Percentiles rank a stretch among this genome's conserved stretches.
These are phyloP conservation scores for Emmonsiellopsis sp. DNA, from an alignment of 2,329 filamentous ascomycete genomes.

Conservation along the genomic window DNA sequence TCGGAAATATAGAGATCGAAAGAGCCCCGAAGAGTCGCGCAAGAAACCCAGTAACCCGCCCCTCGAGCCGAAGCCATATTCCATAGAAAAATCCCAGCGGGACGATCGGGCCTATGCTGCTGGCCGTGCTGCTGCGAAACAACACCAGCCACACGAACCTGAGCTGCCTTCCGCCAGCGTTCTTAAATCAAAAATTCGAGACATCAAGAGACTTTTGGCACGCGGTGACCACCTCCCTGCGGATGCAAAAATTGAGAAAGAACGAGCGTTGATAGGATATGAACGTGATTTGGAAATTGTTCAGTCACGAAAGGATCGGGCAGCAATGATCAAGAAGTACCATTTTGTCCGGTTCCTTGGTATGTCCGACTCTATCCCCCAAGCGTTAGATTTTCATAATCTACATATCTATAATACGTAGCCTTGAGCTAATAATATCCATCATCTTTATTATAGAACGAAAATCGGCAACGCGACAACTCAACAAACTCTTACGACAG, in stretches of 20 bases:
- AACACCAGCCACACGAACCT: not conserved
- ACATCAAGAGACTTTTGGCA: conserved; percentile 44
- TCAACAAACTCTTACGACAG: conserved; percentile 20
- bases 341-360: conserved; percentile 59
- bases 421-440: not conserved
- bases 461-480: conserved; percentile 32
- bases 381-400: not conserved
- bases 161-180: conserved; percentile 34
- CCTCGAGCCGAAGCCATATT: conserved; percentile 3
- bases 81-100: not conserved
- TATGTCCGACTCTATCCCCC: conserved; percentile 12
- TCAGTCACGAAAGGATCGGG: conserved; percentile 39
- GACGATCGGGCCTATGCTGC: not conserved
- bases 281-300: conserved; percentile 46
- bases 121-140: not conserved
- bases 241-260: conserved; percentile 47
- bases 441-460: conserved; percentile 21
- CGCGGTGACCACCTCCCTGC: conserved; percentile 40
- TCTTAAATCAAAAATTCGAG: conserved; percentile 47
- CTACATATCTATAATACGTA: not conserved
- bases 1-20: not conserved
- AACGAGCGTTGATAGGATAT: conserved; percentile 48
- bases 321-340: conserved; percentile 51
- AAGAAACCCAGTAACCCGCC: not conserved
- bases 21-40: not conserved